Conservation (phyloP, 2,329 filamentous ascomycete species). For the Pezicula carpinea region DNA sequence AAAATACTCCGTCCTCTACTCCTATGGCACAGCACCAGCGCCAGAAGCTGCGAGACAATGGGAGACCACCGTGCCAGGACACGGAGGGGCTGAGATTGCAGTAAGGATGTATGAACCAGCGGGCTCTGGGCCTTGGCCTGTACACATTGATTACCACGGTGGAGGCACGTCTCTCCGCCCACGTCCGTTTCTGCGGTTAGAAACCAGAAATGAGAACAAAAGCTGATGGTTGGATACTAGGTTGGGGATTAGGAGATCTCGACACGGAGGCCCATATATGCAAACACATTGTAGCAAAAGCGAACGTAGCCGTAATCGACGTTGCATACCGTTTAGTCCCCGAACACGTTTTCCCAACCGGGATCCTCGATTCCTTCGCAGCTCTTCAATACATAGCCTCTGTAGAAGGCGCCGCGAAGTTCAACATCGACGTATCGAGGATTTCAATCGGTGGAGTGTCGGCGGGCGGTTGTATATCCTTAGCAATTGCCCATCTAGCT, state of each 20-base stretch:
- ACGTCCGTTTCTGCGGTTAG: no score
- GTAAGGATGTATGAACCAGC: conserved; percentile 42
- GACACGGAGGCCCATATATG: conserved; percentile 45
- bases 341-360: conserved; percentile 43
- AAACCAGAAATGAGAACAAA: neutral
- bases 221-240: conserved; percentile 6
- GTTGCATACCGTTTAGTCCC: conserved; percentile 49
- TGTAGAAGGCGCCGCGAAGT: conserved; percentile 27
- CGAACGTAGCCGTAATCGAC: conserved; percentile 42
- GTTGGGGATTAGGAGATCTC: conserved; percentile 45
- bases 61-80: conserved; percentile 31
- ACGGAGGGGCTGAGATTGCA: conserved; percentile 29
- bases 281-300: conserved; percentile 39
- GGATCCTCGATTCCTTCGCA: conserved; percentile 42
- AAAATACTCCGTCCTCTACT: conserved; percentile 40
- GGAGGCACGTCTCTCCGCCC: conserved; percentile 24
- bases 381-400: conserved; percentile 30
- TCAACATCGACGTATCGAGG: conserved; percentile 33
- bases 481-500: conserved; percentile 35
- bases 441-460: conserved; percentile 43
- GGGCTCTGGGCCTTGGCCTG: conserved; percentile 37
- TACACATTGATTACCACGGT: conserved; percentile 45
- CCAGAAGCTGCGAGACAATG: conserved; percentile 36
- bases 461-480: conserved; percentile 37
- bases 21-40: conserved; percentile 38